phyloP scores from a whole-genome alignment of 2,329 filamentous ascomycete species.

The Beauveria asiatica region DNA sequence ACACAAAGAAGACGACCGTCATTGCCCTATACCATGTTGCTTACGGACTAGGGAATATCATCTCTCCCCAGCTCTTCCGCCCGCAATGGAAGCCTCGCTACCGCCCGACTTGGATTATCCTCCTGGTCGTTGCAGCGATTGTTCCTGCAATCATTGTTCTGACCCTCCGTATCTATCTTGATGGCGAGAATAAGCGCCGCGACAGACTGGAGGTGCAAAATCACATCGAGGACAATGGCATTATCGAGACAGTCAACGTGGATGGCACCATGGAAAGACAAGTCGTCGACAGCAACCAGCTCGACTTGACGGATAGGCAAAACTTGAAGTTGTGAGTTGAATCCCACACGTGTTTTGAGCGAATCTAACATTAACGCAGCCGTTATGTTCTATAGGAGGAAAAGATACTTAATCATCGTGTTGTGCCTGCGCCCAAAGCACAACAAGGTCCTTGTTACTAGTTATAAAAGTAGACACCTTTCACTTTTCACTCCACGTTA shows the following conservation, averaged over 20 bases:
- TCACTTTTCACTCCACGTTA: too few relatives aligned
- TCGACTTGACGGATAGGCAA: conserved; percentile 13
- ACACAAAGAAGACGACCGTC: conserved; percentile 34
- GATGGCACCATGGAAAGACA: conserved; percentile 7
- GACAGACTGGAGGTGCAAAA: conserved; percentile 9
- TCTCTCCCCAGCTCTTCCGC: conserved; percentile 25
- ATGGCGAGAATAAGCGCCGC: conserved; percentile 11
- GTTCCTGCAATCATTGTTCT: conserved; percentile 11
- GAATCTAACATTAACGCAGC: background rate
- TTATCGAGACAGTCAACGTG: conserved; percentile 9
- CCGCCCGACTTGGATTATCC: conserved; percentile 16
- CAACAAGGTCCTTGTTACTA: conserved; percentile 28
- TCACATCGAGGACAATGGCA: background rate
- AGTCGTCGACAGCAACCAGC: conserved; percentile 12
- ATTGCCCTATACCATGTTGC: conserved; percentile 30
- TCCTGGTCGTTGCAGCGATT: conserved; percentile 13
- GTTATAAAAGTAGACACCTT: too few relatives aligned
- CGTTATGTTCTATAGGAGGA: background rate
- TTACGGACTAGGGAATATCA: conserved; percentile 26
- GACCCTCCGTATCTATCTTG: conserved; percentile 9
- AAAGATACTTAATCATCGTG: conserved; percentile 23
- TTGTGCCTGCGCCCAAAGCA: conserved; percentile 41
- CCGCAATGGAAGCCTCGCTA: conserved; percentile 16
- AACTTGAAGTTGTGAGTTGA: conserved; percentile 14
- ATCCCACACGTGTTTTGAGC: background rate